Evolutionary conservation across 2,329 filamentous ascomycete genomes (phyloP).

Genomic region (Dothistroma pini): DNA sequence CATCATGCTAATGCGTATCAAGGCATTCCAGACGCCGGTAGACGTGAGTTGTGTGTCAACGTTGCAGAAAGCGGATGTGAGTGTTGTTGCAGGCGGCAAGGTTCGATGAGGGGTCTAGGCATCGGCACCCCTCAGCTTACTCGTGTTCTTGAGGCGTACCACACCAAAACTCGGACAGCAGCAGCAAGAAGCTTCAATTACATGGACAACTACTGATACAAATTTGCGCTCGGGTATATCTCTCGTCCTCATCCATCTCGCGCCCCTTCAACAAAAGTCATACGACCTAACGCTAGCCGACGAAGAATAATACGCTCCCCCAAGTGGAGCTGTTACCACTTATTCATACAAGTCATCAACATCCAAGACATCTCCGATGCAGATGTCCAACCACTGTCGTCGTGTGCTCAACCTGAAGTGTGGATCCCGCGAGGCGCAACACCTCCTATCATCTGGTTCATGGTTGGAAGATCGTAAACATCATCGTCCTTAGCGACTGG

Average conservation of each 20-base stretch:
- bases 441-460: conserved; percentile 12
- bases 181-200: neutral
- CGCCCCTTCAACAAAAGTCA: neutral
- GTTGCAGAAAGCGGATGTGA: neutral
- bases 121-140: neutral
- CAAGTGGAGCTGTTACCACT: conserved; percentile 2
- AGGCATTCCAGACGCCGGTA: neutral
- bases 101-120: neutral
- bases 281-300: neutral
- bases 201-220: neutral
- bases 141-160: neutral
- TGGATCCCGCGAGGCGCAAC: conserved; percentile 19
- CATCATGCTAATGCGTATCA: conserved; percentile 8
- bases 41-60: neutral
- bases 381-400: conserved; percentile 6
- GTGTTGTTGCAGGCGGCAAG: neutral
- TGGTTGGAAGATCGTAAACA: conserved; percentile 11
- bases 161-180: neutral
- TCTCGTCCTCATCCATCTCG: neutral
- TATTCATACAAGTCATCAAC: conserved; percentile 2
- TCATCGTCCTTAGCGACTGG: conserved; percentile 20
- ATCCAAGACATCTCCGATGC: conserved; percentile 1
- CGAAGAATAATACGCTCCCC: neutral
- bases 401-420: conserved; percentile 19
- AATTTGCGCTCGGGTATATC: neutral